Percentiles rank a stretch among this genome's conserved stretches.
Conservation (phyloP, 2,329 filamentous ascomycete species). For the Gaeumannomyces tritici region DNA sequence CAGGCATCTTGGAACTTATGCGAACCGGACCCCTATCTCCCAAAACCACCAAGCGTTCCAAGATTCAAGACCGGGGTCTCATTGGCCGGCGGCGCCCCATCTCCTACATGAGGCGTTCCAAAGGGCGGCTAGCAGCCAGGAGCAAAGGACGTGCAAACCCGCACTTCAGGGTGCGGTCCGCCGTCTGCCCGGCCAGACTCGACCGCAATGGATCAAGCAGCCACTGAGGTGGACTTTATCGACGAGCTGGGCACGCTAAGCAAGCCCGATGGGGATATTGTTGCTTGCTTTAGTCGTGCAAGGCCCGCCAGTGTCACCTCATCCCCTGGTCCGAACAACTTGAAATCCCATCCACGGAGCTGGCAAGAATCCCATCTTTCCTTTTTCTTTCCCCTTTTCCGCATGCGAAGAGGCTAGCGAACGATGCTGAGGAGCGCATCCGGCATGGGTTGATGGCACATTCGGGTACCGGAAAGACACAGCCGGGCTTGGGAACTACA, state of each 20-base stretch:
- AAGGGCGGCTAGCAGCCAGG: slow-evolving; percentile 28
- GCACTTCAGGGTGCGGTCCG: background rate
- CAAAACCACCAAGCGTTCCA: slow-evolving; percentile 33
- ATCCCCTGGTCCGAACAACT: background rate
- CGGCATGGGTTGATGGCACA: background rate
- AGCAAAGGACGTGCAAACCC: background rate
- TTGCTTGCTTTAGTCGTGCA: background rate
- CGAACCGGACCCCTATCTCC: slow-evolving; percentile 24
- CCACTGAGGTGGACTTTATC: background rate
- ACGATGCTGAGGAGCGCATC: background rate
- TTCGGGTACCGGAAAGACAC: background rate
- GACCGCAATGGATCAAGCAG: background rate
- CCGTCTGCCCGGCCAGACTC: background rate
- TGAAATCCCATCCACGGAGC: background rate
- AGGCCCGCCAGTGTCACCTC: background rate
- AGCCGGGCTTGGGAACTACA: background rate
- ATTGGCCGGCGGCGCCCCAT: slow-evolving; percentile 25
- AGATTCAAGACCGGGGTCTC: slow-evolving; percentile 16
- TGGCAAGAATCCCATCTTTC: background rate
- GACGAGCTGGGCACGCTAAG: background rate
- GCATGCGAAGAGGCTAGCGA: too few species aligned
- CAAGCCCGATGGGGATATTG: background rate
- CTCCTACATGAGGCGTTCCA: slow-evolving; percentile 25
- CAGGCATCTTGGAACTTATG: slow-evolving; percentile 20
- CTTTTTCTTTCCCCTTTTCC: background rate